Conservation (phyloP, 2,329 filamentous ascomycete species). For the Penicillium frequentans region DNA sequence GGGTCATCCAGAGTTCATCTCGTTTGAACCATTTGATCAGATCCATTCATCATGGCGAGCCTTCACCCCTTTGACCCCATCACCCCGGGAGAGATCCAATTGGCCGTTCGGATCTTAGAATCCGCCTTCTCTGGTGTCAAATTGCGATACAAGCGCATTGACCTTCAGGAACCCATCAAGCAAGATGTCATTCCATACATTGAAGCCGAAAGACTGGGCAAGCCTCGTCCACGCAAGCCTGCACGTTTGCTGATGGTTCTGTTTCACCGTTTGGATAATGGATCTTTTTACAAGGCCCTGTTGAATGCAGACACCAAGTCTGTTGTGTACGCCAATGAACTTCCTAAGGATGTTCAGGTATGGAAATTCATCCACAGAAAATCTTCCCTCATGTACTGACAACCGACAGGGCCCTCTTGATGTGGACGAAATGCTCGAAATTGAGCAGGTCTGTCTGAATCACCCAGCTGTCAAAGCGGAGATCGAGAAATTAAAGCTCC, state of each 20-base stretch:
- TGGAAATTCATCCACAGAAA: constrained; percentile 9
- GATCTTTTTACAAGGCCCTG: constrained; percentile 43
- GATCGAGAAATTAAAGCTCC: constrained; percentile 60
- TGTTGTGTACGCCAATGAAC: constrained; percentile 40
- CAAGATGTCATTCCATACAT: constrained; percentile 59
- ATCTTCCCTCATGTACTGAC: not conserved
- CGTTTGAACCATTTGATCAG: not conserved
- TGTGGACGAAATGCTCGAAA: constrained; percentile 59
- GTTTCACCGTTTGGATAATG: constrained; percentile 42
- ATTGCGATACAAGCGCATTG: constrained; percentile 64
- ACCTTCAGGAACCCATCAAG: constrained; percentile 65
- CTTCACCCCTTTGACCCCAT: constrained; percentile 44
- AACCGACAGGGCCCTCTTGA: constrained; percentile 55
- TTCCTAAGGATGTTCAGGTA: constrained; percentile 50
- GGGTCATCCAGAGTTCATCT: not conserved
- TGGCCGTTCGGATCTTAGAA: constrained; percentile 41
- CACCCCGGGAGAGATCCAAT: constrained; percentile 39
- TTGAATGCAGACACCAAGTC: constrained; percentile 43
- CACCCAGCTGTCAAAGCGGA: constrained; percentile 59
- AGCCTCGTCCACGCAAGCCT: constrained; percentile 51
- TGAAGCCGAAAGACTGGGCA: constrained; percentile 60
- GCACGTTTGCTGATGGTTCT: constrained; percentile 55
- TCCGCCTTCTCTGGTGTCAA: constrained; percentile 35
- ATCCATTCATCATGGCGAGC: constrained; percentile 18
- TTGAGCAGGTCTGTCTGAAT: constrained; percentile 57